phyloP scores from a whole-genome alignment of 257 asterid genomes.

The Capsicum chinense region DNA sequence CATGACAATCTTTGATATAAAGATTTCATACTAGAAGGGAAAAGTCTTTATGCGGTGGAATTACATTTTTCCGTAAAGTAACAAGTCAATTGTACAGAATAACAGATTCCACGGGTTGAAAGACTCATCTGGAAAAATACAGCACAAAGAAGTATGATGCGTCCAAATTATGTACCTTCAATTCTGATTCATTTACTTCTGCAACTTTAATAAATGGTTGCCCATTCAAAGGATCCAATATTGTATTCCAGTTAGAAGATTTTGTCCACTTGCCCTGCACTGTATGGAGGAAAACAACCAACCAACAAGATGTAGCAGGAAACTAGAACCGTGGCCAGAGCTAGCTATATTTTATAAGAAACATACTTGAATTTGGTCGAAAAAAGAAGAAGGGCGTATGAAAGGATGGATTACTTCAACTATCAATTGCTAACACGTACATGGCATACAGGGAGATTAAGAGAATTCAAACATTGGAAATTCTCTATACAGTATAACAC shows the following conservation, averaged over 20 bases:
- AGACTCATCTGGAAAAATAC: background rate
- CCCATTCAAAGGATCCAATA: constrained; percentile 90
- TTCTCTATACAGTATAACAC: background rate
- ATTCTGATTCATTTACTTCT: constrained; percentile 75
- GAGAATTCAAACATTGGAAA: background rate
- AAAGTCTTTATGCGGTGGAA: background rate
- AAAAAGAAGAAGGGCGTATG: background rate
- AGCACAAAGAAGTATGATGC: background rate
- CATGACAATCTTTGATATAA: constrained; percentile 13
- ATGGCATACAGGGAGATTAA: background rate
- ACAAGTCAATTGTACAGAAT: background rate
- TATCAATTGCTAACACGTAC: background rate
- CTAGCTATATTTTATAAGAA: background rate
- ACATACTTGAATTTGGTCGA: background rate
- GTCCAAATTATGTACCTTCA: constrained; percentile 52
- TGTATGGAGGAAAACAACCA: constrained; percentile 41
- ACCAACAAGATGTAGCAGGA: background rate
- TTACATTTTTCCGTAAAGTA: background rate
- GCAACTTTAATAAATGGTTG: constrained; percentile 85
- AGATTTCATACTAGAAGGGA: background rate
- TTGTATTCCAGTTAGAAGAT: constrained; percentile 64
- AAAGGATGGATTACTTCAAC: background rate
- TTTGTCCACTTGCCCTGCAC: constrained; percentile 91
- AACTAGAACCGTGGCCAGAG: background rate
- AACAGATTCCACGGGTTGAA: background rate